Base-by-base conservation (phyloP, 306 rosid species). In the Phaseolus lunatus region DNA sequence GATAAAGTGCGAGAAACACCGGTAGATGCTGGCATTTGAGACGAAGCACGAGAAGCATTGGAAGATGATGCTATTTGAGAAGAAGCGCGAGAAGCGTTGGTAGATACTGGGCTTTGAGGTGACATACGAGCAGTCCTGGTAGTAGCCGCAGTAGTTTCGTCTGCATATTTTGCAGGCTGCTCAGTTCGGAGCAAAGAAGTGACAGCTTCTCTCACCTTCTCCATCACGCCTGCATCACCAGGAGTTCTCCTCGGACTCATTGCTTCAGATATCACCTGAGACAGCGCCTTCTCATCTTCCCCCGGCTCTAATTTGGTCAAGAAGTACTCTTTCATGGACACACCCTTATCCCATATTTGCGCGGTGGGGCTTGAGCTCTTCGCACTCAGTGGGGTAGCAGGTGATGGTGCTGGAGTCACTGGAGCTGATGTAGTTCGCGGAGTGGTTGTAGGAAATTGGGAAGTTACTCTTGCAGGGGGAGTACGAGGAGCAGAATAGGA, bases 231-330 rank as follows among this genome's bases (percentile, higher is more conserved):
- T 2, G 74, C 82, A 72, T 83, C 94, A 41, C 85, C 81, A 1
- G 89, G 88, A 75, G 62, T 59, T 83, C 61, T 86, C 72, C 75
- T 78, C 1, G 97, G 95, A 83, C 95, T 89, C 77, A 90, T 84
- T 70, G 84, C 91, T 56, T 90, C 96, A 16, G 97, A 91, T 76
- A 94, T 90, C 53, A 89, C 97, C 73, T 70, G 84, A 37, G 98
- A 94, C 35, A 90, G 87, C 13, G 97, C 98, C 73, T 67, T 91
- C 78, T 94, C 98, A 78, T 94, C 97, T 67, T 94, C 98, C 13
- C 96, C 98, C 1, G 98, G 97, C 82, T 92, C 96, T 76, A 92
- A 78, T 76, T 92, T 92, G 45, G 84, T 87, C 86, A 87, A 72
- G 83, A 92, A 79, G 71, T 92, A 94, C 81, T 92, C 95, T 77